phyloP scores from a whole-genome alignment of 2,329 filamentous ascomycete genomes.

The Pseudogymnoascus sp. region DNA sequence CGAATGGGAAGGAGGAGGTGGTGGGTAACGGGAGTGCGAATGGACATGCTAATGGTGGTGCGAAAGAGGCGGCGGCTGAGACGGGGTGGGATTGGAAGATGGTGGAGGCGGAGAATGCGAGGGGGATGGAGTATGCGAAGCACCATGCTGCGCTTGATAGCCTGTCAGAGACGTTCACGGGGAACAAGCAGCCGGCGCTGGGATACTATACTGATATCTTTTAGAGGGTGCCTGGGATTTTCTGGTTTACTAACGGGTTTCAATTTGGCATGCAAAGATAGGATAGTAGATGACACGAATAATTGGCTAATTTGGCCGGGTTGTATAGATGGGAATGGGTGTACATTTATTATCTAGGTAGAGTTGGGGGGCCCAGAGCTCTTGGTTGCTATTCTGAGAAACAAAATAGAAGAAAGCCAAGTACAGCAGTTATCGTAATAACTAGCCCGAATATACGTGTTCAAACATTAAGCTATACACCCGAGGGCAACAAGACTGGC shows the following conservation, averaged over 20 bases:
- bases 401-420: not conserved
- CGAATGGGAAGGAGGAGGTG: not conserved
- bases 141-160: conserved; percentile 51
- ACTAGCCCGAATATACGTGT: not conserved
- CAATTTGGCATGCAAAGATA: not conserved
- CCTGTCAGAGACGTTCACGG: conserved; percentile 32
- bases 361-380: conserved; percentile 5
- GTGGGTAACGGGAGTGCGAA: conserved; percentile 15
- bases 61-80: not conserved
- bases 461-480: conserved; percentile 2
- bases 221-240: not conserved
- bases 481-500: conserved; percentile 1
- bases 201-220: conserved; percentile 26
- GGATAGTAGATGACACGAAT: not conserved
- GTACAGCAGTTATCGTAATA: conserved; percentile 3
- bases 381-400: conserved; percentile 3
- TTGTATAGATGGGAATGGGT: conserved; percentile 1
- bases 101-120: conserved; percentile 45
- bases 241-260: not conserved
- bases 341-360: conserved; percentile 6
- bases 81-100: conserved; percentile 47
- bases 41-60: conserved; percentile 12
- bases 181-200: conserved; percentile 24
- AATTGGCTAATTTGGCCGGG: not conserved
- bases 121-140: conserved; percentile 45